A percentile compares a stretch with the other conserved stretches of the same genome.
Evolutionary conservation across 2,329 filamentous ascomycete species (phyloP).

Genomic region (Talaromyces sp.): DNA sequence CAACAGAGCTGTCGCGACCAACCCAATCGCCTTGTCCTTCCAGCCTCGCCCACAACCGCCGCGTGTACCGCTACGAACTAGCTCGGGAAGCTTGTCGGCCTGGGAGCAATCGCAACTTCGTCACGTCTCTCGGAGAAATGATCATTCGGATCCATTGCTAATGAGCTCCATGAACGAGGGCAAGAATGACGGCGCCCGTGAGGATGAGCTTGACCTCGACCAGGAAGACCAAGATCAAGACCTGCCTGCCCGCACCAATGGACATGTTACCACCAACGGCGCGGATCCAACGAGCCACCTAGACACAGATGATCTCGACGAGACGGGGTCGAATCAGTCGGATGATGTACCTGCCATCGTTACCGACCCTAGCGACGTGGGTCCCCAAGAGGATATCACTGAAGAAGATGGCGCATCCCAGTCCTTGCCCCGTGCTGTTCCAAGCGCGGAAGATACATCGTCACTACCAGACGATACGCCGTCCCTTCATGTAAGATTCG

Average conservation of each 20-base stretch:
- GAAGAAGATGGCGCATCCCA: constrained; percentile 22
- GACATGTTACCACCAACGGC: constrained; percentile 19
- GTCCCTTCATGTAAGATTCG: constrained; percentile 66
- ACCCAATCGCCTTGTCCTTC: neutral
- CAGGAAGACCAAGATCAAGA: constrained; percentile 26
- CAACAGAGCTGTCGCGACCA: neutral
- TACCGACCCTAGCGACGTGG: constrained; percentile 19
- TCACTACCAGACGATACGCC: constrained; percentile 81
- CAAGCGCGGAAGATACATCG: constrained; percentile 60
- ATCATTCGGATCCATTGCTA: constrained; percentile 41
- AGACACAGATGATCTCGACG: constrained; percentile 13
- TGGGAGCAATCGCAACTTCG: constrained; percentile 48
- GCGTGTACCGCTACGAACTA: neutral
- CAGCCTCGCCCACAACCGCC: neutral
- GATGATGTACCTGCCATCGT: constrained; percentile 26
- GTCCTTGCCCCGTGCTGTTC: constrained; percentile 15
- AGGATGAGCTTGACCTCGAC: constrained; percentile 48
- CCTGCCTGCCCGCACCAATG: constrained; percentile 22
- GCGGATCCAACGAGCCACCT: constrained; percentile 16
- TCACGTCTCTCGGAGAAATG: constrained; percentile 47
- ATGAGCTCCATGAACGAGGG: constrained; percentile 67
- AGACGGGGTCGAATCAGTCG: constrained; percentile 17
- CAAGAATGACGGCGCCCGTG: constrained; percentile 57
- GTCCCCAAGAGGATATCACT: neutral
- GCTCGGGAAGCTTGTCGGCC: neutral